Evolutionary conservation across 306 rosid genomes (phyloP).

Genomic region (Rosa lucieae): DNA sequence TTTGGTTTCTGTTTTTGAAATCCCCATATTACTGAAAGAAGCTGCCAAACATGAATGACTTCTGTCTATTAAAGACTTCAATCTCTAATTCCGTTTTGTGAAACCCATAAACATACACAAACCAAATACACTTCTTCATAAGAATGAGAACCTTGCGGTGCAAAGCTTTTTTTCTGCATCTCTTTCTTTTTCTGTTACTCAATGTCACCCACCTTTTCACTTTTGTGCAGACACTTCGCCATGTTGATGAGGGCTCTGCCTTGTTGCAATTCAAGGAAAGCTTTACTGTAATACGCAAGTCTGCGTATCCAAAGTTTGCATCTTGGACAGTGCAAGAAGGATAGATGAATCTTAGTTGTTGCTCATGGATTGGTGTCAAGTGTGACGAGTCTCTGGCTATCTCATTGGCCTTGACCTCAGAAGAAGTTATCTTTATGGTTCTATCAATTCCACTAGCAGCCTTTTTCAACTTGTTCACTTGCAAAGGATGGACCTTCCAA

Average conservation of each 20-base stretch:
- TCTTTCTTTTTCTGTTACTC: too few species aligned
- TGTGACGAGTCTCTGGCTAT: conserved; percentile 2
- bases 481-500: conserved; percentile 16
- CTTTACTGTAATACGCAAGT: not conserved
- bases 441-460: conserved; percentile 7
- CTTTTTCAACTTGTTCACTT: conserved; percentile 24
- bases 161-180: too few species aligned
- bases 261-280: conserved; percentile 11
- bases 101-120: too few species aligned
- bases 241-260: conserved; percentile 9
- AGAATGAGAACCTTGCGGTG: too few species aligned
- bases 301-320: conserved; percentile 10
- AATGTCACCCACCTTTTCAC: not conserved
- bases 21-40: too few species aligned
- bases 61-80: too few species aligned
- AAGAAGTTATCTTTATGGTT: conserved; percentile 8
- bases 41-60: too few species aligned
- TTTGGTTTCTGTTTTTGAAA: too few species aligned
- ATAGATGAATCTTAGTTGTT: not conserved
- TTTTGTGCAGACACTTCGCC: not conserved
- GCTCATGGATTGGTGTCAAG: conserved; percentile 16
- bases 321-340: conserved; percentile 1
- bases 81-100: too few species aligned
- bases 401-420: conserved; percentile 14
- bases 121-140: too few species aligned